Evolutionary conservation across 2,329 filamentous ascomycete species (phyloP), one percentile per base, ranked within the genome.

Genomic region (Mariannaea sp.): DNA sequence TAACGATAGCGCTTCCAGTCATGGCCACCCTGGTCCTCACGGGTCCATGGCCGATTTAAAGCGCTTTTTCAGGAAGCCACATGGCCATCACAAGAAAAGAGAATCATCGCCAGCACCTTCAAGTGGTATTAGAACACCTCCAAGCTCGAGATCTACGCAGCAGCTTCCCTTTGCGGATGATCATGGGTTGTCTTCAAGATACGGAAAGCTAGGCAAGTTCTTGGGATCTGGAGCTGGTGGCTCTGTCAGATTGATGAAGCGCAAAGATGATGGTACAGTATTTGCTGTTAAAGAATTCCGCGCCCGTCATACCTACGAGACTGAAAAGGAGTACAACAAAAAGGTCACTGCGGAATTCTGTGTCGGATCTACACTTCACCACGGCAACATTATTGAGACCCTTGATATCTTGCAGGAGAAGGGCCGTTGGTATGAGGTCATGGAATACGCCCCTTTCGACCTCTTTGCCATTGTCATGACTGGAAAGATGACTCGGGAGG

Each of bases 391-490:
- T 63, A 97, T 99, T 65, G 94, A 99, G 72, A 97, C 94, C 1
- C 82, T 99, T 61, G 94, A 99, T 71, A 96, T 99, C 58, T 85
- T 99, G 9, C 90, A 95, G 62, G 94, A 99, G 74, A 94, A 93
- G 72, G 86, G 85, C 44, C 92, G 88, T 60, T 99, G 94, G 91
- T 99, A 92, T 67, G 93, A 97, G 68, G 94, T 99, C 35, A 99
- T 99, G 94, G 94, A 99, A 70, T 99, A 96, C 68, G 94, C 92
- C 9, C 94, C 94, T 0, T 99, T 81, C 68, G 94, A 99, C 71
- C 81, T 99, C 24, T 99, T 99, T 70, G 94, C 94, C 10, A 96
- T 95, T 60, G 94, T 99, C 61, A 99, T 99, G 94, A 97, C 94
- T 0, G 94, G 94, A 29, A 96, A 92, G 74, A 99, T 99, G 94